These are phyloP conservation scores for Monosporascus sp. DNA, from an alignment of 2,329 filamentous ascomycete genomes.

Conservation along the genomic window DNA sequence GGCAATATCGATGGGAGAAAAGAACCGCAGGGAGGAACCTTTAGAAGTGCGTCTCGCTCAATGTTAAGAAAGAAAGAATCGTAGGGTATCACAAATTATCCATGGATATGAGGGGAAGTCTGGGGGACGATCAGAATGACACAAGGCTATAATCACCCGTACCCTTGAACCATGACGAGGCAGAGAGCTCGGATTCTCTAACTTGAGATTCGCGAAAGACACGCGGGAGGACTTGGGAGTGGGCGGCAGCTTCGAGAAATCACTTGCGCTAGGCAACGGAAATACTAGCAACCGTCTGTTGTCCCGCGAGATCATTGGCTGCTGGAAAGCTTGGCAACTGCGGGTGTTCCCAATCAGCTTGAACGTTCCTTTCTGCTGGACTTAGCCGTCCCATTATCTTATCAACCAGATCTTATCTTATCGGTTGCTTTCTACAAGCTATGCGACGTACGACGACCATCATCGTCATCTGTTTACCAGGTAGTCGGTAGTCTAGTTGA, in stretches of 20 bases:
- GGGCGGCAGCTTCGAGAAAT: background rate
- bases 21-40: background rate
- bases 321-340: background rate
- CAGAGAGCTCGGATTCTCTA: background rate
- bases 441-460: too few relatives aligned
- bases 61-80: conserved; percentile 10
- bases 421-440: background rate
- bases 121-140: background rate
- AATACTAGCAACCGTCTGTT: background rate
- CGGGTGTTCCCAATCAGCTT: too few relatives aligned
- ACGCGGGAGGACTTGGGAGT: background rate
- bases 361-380: background rate
- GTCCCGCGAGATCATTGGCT: background rate
- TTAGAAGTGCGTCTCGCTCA: background rate
- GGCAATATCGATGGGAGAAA: background rate
- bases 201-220: background rate
- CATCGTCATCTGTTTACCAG: too few relatives aligned
- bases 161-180: background rate
- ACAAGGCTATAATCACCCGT: background rate
- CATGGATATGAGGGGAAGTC: conserved; percentile 7
- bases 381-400: background rate
- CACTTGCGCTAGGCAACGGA: background rate
- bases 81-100: conserved; percentile 21
- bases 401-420: background rate
- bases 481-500: too few relatives aligned